Conservation (phyloP, 352 stramenopile species). For the Globisporangium carolinianum region DNA sequence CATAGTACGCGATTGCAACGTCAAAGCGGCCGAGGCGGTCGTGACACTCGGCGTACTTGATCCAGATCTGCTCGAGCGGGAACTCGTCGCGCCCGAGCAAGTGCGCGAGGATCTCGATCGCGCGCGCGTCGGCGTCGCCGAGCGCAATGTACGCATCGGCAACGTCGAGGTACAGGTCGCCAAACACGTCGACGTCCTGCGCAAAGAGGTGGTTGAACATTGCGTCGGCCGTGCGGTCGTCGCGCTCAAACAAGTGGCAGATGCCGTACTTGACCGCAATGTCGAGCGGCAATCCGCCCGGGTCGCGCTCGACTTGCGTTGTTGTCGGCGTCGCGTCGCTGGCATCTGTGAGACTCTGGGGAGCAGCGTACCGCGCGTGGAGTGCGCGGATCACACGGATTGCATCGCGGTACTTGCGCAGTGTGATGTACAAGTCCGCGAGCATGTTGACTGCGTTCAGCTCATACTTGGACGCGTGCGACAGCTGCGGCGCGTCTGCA, state of each 20-base stretch:
- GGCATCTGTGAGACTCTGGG: slow-evolving; percentile 9
- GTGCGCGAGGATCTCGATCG: slow-evolving; percentile 57
- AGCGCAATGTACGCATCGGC: slow-evolving; percentile 76
- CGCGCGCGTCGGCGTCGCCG: slow-evolving; percentile 55
- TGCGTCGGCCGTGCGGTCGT: slow-evolving; percentile 64
- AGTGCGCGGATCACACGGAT: slow-evolving; percentile 78
- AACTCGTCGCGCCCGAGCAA: slow-evolving; percentile 65
- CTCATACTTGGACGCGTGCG: slow-evolving; percentile 71
- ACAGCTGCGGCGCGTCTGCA: slow-evolving; percentile 45
- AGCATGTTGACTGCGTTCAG: slow-evolving; percentile 88
- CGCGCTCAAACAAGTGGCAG: slow-evolving; percentile 70
- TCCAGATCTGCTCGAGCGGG: slow-evolving; percentile 71
- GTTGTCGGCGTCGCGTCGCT: background rate
- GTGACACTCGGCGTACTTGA: slow-evolving; percentile 73
- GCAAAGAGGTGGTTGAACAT: slow-evolving; percentile 83
- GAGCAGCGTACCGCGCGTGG: slow-evolving; percentile 54
- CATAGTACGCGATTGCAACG: slow-evolving; percentile 73
- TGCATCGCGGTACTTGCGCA: slow-evolving; percentile 77
- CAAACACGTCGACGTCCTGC: slow-evolving; percentile 80
- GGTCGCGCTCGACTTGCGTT: slow-evolving; percentile 54
- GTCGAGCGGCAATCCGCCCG: slow-evolving; percentile 65
- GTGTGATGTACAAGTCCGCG: slow-evolving; percentile 78
- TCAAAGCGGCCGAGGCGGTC: slow-evolving; percentile 54
- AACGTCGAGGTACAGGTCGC: slow-evolving; percentile 79
- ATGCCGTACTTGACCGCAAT: slow-evolving; percentile 87